Evolutionary conservation across 257 asterid genomes (phyloP).

Genomic region (Solanum tarijense): DNA sequence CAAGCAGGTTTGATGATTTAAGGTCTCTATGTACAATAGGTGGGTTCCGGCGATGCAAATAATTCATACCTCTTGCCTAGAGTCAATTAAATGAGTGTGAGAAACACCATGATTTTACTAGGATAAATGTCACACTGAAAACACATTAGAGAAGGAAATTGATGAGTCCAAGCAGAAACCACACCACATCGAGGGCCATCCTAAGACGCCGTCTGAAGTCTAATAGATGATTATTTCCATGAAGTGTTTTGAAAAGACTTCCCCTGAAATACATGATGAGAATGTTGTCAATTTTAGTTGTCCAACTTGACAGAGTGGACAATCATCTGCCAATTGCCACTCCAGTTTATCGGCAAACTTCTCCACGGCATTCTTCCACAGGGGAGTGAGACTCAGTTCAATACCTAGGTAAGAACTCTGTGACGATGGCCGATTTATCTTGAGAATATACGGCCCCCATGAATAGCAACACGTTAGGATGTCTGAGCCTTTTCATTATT

Average conservation of each 20-base stretch:
- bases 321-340: neutral
- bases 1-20: conserved; percentile 75
- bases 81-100: conserved; percentile 1
- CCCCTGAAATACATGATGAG: conserved; percentile 41
- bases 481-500: conserved; percentile 64
- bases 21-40: conserved; percentile 82
- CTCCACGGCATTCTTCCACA: neutral
- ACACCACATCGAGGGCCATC: conserved; percentile 81
- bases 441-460: conserved; percentile 64
- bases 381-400: neutral
- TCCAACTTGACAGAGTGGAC: neutral
- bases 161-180: neutral
- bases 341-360: neutral
- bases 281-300: neutral
- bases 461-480: conserved; percentile 69
- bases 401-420: conserved; percentile 62
- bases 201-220: conserved; percentile 57
- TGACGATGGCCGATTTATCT: conserved; percentile 61
- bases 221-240: conserved; percentile 39
- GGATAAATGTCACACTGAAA: neutral
- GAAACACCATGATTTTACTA: neutral
- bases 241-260: conserved; percentile 62
- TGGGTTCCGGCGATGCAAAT: conserved; percentile 70
- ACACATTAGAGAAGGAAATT: neutral
- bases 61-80: conserved; percentile 84